Conservation (phyloP, 2,329 filamentous ascomycete genomes). For the Penicillium vulpinum region DNA sequence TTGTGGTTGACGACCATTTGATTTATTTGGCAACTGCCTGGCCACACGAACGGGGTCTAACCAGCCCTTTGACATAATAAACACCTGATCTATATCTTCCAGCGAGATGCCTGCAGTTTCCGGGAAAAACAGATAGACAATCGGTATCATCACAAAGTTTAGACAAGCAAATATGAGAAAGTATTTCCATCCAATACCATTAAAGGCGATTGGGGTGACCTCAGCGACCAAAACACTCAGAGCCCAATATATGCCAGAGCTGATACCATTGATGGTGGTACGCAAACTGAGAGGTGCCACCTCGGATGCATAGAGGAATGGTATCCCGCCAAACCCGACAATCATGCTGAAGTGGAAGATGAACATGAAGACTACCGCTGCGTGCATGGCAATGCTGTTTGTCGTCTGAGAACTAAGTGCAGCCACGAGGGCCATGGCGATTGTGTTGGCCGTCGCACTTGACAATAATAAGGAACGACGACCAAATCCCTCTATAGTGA, state of each 20-base stretch:
- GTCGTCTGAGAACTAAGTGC: constrained; percentile 14
- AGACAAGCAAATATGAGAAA: constrained; percentile 49
- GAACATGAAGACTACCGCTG: constrained; percentile 58
- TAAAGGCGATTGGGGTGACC: constrained; percentile 41
- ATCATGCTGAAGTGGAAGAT: constrained; percentile 62
- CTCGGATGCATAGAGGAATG: constrained; percentile 62
- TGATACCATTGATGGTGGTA: constrained; percentile 57
- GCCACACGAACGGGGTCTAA: neutral
- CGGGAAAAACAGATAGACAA: constrained; percentile 42
- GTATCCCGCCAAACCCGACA: constrained; percentile 60
- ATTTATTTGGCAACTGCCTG: neutral
- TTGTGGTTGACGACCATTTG: too few relatives aligned
- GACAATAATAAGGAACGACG: constrained; percentile 14
- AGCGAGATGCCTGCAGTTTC: constrained; percentile 42
- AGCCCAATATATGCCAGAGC: constrained; percentile 48
- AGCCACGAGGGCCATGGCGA: constrained; percentile 15
- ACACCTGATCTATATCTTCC: constrained; percentile 39
- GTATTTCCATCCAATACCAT: constrained; percentile 49
- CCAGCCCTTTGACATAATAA: neutral
- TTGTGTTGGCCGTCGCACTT: constrained; percentile 11
- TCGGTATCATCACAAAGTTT: constrained; percentile 35
- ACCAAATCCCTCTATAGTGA: constrained; percentile 18
- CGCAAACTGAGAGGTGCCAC: constrained; percentile 48
- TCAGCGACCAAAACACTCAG: constrained; percentile 42
- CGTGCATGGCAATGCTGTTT: constrained; percentile 13